Percentiles rank a stretch among this genome's conserved stretches.
Conservation (phyloP, 164 flowering plant species). For the Paratinospora sagittata region DNA sequence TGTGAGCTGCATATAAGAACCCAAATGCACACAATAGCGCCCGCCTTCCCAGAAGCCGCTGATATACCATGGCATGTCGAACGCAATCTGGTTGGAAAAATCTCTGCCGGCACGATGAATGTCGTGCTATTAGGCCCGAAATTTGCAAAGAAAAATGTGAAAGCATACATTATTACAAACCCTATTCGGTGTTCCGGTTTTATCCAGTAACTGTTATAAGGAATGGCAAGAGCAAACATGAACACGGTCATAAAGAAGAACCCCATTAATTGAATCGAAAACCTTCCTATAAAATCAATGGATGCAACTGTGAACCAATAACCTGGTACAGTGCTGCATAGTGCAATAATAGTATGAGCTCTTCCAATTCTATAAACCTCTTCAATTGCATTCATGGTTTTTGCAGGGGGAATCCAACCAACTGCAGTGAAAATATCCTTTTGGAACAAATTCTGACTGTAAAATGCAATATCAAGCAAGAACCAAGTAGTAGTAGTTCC, state of each 20-base stretch:
- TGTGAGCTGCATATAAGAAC: constrained; percentile 12
- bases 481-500: constrained; percentile 12
- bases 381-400: constrained; percentile 8
- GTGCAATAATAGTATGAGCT: constrained; percentile 7
- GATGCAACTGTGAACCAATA: constrained; percentile 10
- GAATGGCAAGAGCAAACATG: constrained; percentile 4
- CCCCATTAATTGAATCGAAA: constrained; percentile 7
- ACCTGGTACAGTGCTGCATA: constrained; percentile 4
- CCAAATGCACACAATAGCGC: constrained; percentile 11
- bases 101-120: constrained; percentile 6
- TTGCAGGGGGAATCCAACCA: constrained; percentile 4
- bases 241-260: constrained; percentile 10
- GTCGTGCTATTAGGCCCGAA: constrained; percentile 12
- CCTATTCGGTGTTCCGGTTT: background rate
- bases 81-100: constrained; percentile 5
- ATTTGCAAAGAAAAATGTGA: constrained; percentile 9
- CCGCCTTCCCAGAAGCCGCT: constrained; percentile 9
- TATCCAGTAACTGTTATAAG: constrained; percentile 1
- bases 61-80: constrained; percentile 9
- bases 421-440: constrained; percentile 5
- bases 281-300: constrained; percentile 4
- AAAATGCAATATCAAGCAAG: constrained; percentile 7
- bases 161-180: constrained; percentile 4
- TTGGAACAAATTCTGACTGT: constrained; percentile 12
- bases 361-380: constrained; percentile 6